phyloP scores from a whole-genome alignment of 441 rosid genomes.

The Populus hybrid region DNA sequence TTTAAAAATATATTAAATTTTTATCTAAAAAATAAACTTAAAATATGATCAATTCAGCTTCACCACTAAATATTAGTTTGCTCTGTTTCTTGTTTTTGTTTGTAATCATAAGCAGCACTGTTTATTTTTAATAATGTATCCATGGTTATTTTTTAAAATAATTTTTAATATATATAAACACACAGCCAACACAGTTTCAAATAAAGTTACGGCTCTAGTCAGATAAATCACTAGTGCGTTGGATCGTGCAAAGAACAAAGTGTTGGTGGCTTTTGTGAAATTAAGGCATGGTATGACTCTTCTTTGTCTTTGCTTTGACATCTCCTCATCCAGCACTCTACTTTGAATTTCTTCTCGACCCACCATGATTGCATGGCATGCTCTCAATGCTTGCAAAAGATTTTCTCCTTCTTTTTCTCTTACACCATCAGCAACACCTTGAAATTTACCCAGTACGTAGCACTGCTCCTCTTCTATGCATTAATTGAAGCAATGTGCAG shows the following conservation, averaged over 20 bases:
- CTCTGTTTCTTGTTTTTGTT: no score
- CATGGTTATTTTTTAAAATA: no score
- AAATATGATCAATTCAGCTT: no score
- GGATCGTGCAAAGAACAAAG: conserved; percentile 31
- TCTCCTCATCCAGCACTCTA: not conserved
- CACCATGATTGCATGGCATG: conserved; percentile 59
- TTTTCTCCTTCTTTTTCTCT: conserved; percentile 11
- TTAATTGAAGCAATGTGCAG: not conserved
- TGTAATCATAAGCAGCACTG: no score
- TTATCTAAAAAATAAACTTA: no score
- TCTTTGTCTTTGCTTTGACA: conserved; percentile 28
- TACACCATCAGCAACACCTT: conserved; percentile 6
- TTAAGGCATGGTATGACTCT: conserved; percentile 41
- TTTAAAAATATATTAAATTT: no score
- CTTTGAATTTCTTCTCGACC: conserved; percentile 35
- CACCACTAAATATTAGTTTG: no score
- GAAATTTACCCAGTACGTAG: conserved; percentile 13
- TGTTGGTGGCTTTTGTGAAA: conserved; percentile 33
- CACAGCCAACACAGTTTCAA: no score
- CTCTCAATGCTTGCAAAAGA: conserved; percentile 7
- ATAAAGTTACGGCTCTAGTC: no score
- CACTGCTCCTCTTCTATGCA: conserved; percentile 3
- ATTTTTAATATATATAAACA: no score
- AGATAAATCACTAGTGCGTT: conserved; percentile 6
- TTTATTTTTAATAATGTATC: no score